phyloP scores from a whole-genome alignment of 2,329 filamentous ascomycete species.

The Metarhizium guizhouense region DNA sequence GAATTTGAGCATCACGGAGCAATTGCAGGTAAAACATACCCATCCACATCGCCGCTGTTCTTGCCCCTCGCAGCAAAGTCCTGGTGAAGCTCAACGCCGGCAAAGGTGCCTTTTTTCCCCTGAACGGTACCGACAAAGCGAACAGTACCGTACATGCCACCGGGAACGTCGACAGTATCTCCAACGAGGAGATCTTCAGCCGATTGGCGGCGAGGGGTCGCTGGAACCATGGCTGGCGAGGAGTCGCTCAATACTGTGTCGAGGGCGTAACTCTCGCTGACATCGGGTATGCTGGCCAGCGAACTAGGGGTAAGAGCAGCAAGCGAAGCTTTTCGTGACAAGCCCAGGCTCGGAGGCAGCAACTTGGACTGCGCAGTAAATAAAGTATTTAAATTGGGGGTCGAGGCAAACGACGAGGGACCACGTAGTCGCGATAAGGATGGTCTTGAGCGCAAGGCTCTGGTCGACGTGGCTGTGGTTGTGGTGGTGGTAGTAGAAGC shows the following conservation, averaged over 20 bases:
- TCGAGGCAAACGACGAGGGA: constrained; percentile 41
- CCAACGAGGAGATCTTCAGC: constrained; percentile 58
- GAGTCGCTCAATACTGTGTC: constrained; percentile 37
- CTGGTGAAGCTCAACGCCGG: constrained; percentile 77
- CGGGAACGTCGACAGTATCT: constrained; percentile 83
- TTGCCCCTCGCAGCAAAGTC: constrained; percentile 81
- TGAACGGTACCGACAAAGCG: constrained; percentile 81
- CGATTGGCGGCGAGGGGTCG: constrained; percentile 43
- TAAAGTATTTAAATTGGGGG: constrained; percentile 47
- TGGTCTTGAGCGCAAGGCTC: constrained; percentile 12
- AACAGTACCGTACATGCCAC: constrained; percentile 82
- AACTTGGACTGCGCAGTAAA: constrained; percentile 42
- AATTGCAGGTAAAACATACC: constrained; percentile 42
- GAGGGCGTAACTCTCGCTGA: constrained; percentile 53
- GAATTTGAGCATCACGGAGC: too few species aligned
- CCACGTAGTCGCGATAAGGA: constrained; percentile 30
- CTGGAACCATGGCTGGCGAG: constrained; percentile 35
- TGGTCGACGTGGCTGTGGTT: constrained; percentile 8
- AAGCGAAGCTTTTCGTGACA: constrained; percentile 63
- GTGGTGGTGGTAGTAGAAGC: constrained; percentile 12
- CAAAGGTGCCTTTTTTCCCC: constrained; percentile 86
- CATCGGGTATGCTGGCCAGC: constrained; percentile 58
- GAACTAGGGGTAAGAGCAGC: constrained; percentile 57
- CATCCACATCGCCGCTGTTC: constrained; percentile 93
- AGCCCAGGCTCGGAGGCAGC: constrained; percentile 37